Percentiles rank a stretch among this genome's conserved stretches.
These are phyloP conservation scores for Helminthosporium solani DNA, from an alignment of 2,329 filamentous ascomycete species.

Conservation along the genomic window DNA sequence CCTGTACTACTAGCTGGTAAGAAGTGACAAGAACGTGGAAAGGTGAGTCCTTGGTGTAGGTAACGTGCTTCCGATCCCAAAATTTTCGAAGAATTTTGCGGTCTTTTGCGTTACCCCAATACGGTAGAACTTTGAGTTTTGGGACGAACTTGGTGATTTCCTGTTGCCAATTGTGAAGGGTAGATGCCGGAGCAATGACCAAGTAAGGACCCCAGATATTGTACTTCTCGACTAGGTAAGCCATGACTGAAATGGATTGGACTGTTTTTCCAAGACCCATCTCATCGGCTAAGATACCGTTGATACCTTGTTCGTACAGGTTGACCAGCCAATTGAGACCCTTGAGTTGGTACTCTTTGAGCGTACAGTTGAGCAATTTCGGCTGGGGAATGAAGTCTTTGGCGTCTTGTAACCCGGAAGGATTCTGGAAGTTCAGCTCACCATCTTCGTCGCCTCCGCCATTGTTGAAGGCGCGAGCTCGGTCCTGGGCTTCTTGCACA, in stretches of 20 bases:
- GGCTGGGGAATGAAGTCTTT: slow-evolving; percentile 80
- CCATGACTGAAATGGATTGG: slow-evolving; percentile 99
- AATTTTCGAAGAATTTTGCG: slow-evolving; percentile 97
- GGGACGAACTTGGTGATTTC: slow-evolving; percentile 96
- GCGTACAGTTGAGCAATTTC: slow-evolving; percentile 85
- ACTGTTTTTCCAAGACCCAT: slow-evolving; percentile 99
- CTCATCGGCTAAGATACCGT: slow-evolving; percentile 96
- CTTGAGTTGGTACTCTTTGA: slow-evolving; percentile 99
- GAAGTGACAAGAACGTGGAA: slow-evolving; percentile 97
- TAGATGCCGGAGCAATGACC: slow-evolving; percentile 93
- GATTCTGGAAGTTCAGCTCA: slow-evolving; percentile 99
- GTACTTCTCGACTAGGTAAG: slow-evolving; percentile 93
- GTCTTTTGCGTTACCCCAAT: slow-evolving; percentile 94
- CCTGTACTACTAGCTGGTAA: slow-evolving; percentile 94
- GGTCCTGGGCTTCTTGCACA: slow-evolving; percentile 89
- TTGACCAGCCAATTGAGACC: slow-evolving; percentile 99
- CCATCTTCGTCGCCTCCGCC: slow-evolving; percentile 66
- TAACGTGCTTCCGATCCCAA: slow-evolving; percentile 97
- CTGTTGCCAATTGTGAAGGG: slow-evolving; percentile 98
- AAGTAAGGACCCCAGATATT: slow-evolving; percentile 98
- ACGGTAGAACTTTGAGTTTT: slow-evolving; percentile 89
- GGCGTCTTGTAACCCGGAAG: slow-evolving; percentile 88
- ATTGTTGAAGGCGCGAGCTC: slow-evolving; percentile 90
- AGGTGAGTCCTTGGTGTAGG: slow-evolving; percentile 86
- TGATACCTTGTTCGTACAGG: slow-evolving; percentile 98